Percentiles rank a stretch among this genome's conserved stretches.
Conservation (phyloP, 306 rosid genomes). For the Elaeagnus macrophylla region DNA sequence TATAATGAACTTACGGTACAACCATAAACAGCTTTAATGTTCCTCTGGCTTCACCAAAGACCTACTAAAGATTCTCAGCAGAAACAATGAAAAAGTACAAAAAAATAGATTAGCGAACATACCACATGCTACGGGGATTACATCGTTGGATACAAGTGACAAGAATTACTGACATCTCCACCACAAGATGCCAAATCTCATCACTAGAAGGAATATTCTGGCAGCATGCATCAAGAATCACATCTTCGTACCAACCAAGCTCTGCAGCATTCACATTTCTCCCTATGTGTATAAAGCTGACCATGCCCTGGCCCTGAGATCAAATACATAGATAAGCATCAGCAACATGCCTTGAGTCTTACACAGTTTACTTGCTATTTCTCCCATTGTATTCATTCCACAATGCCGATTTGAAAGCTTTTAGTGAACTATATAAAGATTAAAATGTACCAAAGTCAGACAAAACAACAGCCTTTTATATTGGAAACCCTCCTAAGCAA, state of each 20-base stretch:
- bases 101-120: conserved; percentile 17
- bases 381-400: neutral
- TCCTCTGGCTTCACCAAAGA: conserved; percentile 20
- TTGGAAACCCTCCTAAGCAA: neutral
- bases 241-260: conserved; percentile 63
- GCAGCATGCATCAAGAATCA: conserved; percentile 94
- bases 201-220: conserved; percentile 71
- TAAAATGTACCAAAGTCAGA: neutral
- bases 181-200: conserved; percentile 71
- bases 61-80: conserved; percentile 4
- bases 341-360: conserved; percentile 2
- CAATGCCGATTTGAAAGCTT: neutral
- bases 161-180: conserved; percentile 66
- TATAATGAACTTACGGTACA: neutral
- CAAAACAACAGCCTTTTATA: neutral
- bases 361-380: neutral
- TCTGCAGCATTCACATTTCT: conserved; percentile 55
- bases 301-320: conserved; percentile 82
- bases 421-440: neutral
- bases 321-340: conserved; percentile 4
- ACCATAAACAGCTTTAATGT: neutral
- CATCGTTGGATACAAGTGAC: conserved; percentile 51
- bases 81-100: conserved; percentile 4
- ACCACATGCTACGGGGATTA: conserved; percentile 92
- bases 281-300: conserved; percentile 49